Percentiles rank a stretch among this genome's conserved stretches.
Conservation (phyloP, 83 land plant genomes). For the Picea engelmannii region DNA sequence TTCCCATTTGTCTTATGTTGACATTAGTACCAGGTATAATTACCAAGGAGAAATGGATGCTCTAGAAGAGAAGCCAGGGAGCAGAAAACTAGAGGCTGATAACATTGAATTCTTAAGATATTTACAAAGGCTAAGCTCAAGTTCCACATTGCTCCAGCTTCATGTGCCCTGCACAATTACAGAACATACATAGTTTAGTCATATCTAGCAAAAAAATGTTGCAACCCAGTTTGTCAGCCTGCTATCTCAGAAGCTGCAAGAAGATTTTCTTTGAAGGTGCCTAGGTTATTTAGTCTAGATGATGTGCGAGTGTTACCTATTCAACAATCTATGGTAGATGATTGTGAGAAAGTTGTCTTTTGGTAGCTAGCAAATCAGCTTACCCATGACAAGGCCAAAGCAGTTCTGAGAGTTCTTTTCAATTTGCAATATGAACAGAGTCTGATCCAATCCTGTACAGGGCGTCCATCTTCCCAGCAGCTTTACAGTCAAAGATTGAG, state of each 20-base stretch:
- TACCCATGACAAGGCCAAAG: constrained; percentile 50
- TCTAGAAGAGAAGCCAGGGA: too few relatives aligned
- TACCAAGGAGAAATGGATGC: too few relatives aligned
- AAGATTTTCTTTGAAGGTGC: constrained; percentile 28
- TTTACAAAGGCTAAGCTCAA: too few relatives aligned
- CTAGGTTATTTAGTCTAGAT: constrained; percentile 2
- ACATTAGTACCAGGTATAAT: too few relatives aligned
- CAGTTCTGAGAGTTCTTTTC: constrained; percentile 61
- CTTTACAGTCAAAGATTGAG: too few relatives aligned
- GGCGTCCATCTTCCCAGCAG: too few relatives aligned
- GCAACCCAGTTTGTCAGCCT: constrained; percentile 66
- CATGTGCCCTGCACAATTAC: too few relatives aligned
- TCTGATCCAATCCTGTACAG: not conserved
- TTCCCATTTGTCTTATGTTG: too few relatives aligned
- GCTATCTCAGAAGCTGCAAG: constrained; percentile 65
- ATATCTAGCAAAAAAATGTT: constrained; percentile 72
- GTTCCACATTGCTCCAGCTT: too few relatives aligned
- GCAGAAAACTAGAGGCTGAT: too few relatives aligned
- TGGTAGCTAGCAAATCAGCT: constrained; percentile 83
- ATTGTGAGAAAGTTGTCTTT: constrained; percentile 64
- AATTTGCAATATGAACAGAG: constrained; percentile 85
- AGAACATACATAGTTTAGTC: too few relatives aligned
- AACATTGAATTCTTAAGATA: too few relatives aligned
- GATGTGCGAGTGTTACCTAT: constrained; percentile 13
- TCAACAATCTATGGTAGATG: constrained; percentile 19